Evolutionary conservation across 345 rosid genomes (phyloP), one percentile per base, ranked within the genome.

Genomic region (Populus nigra): DNA sequence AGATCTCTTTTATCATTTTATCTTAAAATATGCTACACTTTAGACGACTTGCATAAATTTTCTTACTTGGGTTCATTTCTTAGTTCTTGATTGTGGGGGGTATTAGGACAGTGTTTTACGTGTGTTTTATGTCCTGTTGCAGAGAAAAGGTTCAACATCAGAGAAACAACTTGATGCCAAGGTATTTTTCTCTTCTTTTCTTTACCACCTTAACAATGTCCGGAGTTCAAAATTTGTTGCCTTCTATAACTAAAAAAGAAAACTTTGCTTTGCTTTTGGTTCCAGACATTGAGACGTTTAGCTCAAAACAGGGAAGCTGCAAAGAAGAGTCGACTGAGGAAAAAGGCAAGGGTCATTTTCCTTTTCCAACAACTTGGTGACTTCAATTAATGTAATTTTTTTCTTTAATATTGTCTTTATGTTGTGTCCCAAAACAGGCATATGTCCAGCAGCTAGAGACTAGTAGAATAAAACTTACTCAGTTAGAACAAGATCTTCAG

Each of bases 281-380:
- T 79, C 79, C 90, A 96, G 99, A 93, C 97, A 80, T 74, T 92
- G 75, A 93, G 99, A 88, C 96, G 99, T 73, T 89, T 96, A 76
- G 99, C 99, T 77, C 99, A 96, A 79, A 96, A 96, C 88, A 92
- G 99, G 88, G 99, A 96, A 90, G 99, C 99, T 84, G 99, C 99
- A 74, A 92, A 90, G 76, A 96, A 96, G 86, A 96, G 99, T 78
- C 94, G 99, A 70, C 89, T 96, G 20, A 91, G 99, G 79, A 96
- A 96, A 88, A 96, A 96, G 94, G 99, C 89, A 8, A 57, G 67
- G 29, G 50, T 53, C 45, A 25, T 22, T 78, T 53, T 70, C 62
- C 27, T 13, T 78, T 43, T 50, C 59, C 63, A 38, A 3, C 78
- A 15, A 62, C 69, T 39, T 35, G 27, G 29, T 55, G 8, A 25